Conservation (phyloP, 2,329 filamentous ascomycete genomes). For the Fusarium torulosum region DNA sequence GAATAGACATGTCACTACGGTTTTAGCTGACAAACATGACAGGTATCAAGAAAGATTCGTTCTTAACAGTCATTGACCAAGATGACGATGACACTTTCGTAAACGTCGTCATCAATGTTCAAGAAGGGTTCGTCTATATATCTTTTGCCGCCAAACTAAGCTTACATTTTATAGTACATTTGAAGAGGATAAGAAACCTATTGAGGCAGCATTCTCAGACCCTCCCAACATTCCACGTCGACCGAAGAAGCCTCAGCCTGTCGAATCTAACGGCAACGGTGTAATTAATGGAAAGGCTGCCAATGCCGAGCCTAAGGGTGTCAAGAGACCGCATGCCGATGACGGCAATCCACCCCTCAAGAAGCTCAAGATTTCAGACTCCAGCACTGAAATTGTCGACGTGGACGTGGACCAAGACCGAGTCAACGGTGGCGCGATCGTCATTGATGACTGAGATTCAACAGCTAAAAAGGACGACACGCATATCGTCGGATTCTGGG, state of each 20-base stretch:
- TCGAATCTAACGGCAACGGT: slow-evolving; percentile 57
- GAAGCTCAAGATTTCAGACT: slow-evolving; percentile 60
- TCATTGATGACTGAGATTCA: slow-evolving; percentile 70
- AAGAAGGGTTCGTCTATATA: slow-evolving; percentile 66
- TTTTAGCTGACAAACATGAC: slow-evolving; percentile 34
- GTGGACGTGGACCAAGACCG: slow-evolving; percentile 58
- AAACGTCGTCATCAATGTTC: slow-evolving; percentile 80
- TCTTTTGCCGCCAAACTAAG: background rate
- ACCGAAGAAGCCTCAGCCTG: slow-evolving; percentile 57
- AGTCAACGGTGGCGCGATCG: slow-evolving; percentile 68
- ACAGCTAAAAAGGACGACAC: slow-evolving; percentile 15
- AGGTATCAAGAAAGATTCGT: slow-evolving; percentile 78
- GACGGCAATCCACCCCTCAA: slow-evolving; percentile 60
- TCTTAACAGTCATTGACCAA: slow-evolving; percentile 87
- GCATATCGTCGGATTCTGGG: slow-evolving; percentile 21
- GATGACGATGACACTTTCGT: slow-evolving; percentile 80
- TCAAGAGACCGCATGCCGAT: slow-evolving; percentile 63
- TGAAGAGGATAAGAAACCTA: slow-evolving; percentile 64
- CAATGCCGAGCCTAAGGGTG: slow-evolving; percentile 49
- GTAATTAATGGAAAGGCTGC: slow-evolving; percentile 59
- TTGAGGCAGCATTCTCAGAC: slow-evolving; percentile 61
- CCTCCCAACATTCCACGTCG: slow-evolving; percentile 66
- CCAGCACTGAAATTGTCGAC: slow-evolving; percentile 59
- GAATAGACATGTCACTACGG: background rate
- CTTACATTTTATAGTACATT: slow-evolving; percentile 56